Percentiles rank a stretch among this genome's conserved stretches.
These are phyloP conservation scores for Cordyceps javanica DNA, from an alignment of 2,329 filamentous ascomycete genomes.

Conservation along the genomic window DNA sequence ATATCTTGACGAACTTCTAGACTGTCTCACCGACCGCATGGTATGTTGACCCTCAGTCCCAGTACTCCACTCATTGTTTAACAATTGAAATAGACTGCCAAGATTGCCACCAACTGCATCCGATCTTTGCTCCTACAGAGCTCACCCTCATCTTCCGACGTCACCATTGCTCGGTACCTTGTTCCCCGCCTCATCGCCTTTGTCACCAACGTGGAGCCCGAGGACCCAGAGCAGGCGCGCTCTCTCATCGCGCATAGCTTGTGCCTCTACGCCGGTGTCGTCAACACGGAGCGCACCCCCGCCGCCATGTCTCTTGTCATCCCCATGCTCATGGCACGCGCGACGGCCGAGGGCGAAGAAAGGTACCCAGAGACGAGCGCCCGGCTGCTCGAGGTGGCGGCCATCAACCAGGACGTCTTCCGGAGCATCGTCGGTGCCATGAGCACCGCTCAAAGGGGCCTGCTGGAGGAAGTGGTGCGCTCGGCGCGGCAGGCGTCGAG, in stretches of 20 bases:
- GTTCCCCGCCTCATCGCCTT: conserved; percentile 73
- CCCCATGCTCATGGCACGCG: conserved; percentile 68
- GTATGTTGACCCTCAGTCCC: conserved; percentile 42
- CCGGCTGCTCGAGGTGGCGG: conserved; percentile 74
- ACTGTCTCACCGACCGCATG: conserved; percentile 75
- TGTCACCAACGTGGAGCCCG: conserved; percentile 59
- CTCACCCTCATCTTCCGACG: conserved; percentile 57
- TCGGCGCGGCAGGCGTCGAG: conserved; percentile 47
- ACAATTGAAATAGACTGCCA: conserved; percentile 56
- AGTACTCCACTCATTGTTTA: conserved; percentile 11
- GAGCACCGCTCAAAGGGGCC: conserved; percentile 61
- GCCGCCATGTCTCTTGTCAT: conserved; percentile 70
- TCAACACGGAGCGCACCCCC: conserved; percentile 39
- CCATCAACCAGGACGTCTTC: conserved; percentile 67
- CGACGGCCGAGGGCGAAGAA: conserved; percentile 54
- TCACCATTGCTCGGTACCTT: conserved; percentile 67
- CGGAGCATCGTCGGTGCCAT: conserved; percentile 66
- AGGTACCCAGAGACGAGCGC: conserved; percentile 68
- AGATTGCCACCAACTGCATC: conserved; percentile 84
- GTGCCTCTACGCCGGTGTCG: conserved; percentile 57
- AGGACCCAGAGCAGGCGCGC: conserved; percentile 75
- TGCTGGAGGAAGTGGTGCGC: conserved; percentile 77
- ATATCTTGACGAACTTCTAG: conserved; percentile 74
- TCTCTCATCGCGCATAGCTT: conserved; percentile 67
- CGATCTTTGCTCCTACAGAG: conserved; percentile 71